These are phyloP conservation scores for Leccinum barrowsii DNA, from an alignment of 768 basidiomycete genomes.

Conservation along the genomic window DNA sequence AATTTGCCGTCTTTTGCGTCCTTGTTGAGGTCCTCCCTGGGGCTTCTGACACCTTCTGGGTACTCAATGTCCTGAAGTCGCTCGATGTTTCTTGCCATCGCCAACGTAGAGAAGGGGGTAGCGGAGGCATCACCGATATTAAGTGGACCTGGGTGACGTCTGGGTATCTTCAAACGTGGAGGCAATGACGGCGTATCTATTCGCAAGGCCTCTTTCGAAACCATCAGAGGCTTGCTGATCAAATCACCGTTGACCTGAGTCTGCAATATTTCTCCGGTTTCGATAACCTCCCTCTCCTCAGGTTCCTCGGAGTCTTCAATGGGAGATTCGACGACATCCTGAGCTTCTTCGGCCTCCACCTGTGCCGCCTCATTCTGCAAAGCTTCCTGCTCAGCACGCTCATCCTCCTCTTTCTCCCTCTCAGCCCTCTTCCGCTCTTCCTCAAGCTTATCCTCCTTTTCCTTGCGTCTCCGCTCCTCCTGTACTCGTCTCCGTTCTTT, in stretches of 20 bases:
- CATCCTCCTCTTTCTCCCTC: constrained; percentile 40
- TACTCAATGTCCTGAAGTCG: constrained; percentile 77
- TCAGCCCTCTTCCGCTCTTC: constrained; percentile 31
- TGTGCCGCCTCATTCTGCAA: constrained; percentile 20
- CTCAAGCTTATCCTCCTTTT: constrained; percentile 25
- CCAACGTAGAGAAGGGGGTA: constrained; percentile 51
- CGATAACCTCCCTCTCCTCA: constrained; percentile 37
- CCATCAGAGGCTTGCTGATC: constrained; percentile 38
- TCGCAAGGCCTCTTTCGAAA: constrained; percentile 51
- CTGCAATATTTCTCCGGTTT: constrained; percentile 29
- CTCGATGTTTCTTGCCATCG: constrained; percentile 81
- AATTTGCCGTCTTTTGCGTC: constrained; percentile 86
- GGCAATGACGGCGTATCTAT: constrained; percentile 57
- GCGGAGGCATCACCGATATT: constrained; percentile 49
- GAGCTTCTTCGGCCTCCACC: constrained; percentile 37
- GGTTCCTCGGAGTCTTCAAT: constrained; percentile 45
- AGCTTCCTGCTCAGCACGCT: constrained; percentile 33
- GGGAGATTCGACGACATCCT: constrained; percentile 33
- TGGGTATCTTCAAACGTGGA: constrained; percentile 35
- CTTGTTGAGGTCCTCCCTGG: constrained; percentile 79
- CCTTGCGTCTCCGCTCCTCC: constrained; percentile 33
- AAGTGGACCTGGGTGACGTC: constrained; percentile 65
- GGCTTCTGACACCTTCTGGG: constrained; percentile 79
- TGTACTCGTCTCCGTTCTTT: constrained; percentile 35
- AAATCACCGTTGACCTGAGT: constrained; percentile 31